A percentile compares a stretch with the other conserved stretches of the same genome.
Evolutionary conservation across 2,329 filamentous ascomycete genomes (phyloP).

Genomic region (Paecilomyces sp.): DNA sequence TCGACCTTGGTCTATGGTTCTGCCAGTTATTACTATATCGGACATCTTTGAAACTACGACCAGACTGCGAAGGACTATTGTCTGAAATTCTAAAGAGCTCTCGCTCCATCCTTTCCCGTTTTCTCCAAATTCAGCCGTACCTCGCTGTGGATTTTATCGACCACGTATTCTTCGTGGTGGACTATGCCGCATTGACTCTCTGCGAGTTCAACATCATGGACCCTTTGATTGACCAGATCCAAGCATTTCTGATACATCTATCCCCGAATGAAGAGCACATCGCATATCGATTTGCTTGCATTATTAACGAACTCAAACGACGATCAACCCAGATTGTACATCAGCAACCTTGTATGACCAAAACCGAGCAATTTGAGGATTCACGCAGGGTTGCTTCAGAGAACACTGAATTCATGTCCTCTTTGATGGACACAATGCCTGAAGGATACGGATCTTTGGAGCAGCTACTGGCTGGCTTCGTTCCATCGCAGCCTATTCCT

Average conservation of each 20-base stretch:
- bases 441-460: slow-evolving; percentile 2
- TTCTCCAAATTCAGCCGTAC: slow-evolving; percentile 20
- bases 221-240: slow-evolving; percentile 25
- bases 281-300: slow-evolving; percentile 24
- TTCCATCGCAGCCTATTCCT: background rate
- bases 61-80: slow-evolving; percentile 17
- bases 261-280: slow-evolving; percentile 26
- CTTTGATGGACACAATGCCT: slow-evolving; percentile 1
- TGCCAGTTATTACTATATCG: slow-evolving; percentile 28
- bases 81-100: slow-evolving; percentile 22
- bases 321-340: slow-evolving; percentile 4
- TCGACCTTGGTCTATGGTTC: slow-evolving; percentile 28
- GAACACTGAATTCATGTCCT: background rate
- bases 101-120: slow-evolving; percentile 22
- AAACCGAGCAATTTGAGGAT: background rate
- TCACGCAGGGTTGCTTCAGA: background rate
- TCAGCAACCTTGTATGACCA: background rate
- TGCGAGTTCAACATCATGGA: slow-evolving; percentile 26
- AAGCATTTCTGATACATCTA: slow-evolving; percentile 24
- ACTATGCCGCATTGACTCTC: slow-evolving; percentile 27
- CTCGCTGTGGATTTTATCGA: slow-evolving; percentile 20
- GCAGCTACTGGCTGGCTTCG: slow-evolving; percentile 2
- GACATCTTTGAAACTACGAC: slow-evolving; percentile 19
- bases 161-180: slow-evolving; percentile 25
- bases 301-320: slow-evolving; percentile 23